phyloP scores from a whole-genome alignment of 1,284 basidiomycete genomes.

The Golubevia pallescens region DNA sequence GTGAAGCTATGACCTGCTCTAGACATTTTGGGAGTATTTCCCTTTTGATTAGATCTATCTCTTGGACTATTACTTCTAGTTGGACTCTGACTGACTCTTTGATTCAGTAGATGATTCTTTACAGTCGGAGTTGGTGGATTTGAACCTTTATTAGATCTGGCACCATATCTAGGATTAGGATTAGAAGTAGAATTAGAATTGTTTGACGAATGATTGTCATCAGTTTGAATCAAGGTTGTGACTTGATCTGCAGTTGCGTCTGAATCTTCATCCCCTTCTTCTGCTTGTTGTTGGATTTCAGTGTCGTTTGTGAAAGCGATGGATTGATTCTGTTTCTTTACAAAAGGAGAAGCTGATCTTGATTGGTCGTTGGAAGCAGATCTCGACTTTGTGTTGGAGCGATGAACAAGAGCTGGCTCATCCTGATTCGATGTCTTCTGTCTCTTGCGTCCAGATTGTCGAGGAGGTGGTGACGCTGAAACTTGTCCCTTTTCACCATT shows the following conservation, averaged over 20 bases:
- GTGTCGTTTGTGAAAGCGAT: background rate
- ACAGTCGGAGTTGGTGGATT: background rate
- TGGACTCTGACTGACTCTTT: too few species aligned
- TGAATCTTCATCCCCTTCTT: background rate
- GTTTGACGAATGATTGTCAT: background rate
- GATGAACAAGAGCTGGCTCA: background rate
- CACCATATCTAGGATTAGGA: too few species aligned
- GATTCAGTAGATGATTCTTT: background rate
- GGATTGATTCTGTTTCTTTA: background rate
- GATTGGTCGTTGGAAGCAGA: background rate
- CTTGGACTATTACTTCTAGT: too few species aligned
- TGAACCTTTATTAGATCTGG: background rate
- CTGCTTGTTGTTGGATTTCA: background rate
- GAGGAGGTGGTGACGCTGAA: background rate
- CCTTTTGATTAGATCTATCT: too few species aligned
- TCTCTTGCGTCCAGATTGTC: background rate
- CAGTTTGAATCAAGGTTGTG: background rate
- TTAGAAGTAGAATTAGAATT: background rate
- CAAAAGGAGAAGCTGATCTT: background rate
- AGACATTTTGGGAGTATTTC: too few species aligned
- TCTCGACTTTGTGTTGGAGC: background rate
- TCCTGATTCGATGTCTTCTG: background rate
- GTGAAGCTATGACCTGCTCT: too few species aligned
- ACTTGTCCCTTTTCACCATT: too few species aligned
- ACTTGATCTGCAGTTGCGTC: background rate